A percentile compares a stretch with the other conserved stretches of the same genome.
These are phyloP conservation scores for Gillenia trifoliata DNA, from an alignment of 306 rosid genomes.

Conservation along the genomic window DNA sequence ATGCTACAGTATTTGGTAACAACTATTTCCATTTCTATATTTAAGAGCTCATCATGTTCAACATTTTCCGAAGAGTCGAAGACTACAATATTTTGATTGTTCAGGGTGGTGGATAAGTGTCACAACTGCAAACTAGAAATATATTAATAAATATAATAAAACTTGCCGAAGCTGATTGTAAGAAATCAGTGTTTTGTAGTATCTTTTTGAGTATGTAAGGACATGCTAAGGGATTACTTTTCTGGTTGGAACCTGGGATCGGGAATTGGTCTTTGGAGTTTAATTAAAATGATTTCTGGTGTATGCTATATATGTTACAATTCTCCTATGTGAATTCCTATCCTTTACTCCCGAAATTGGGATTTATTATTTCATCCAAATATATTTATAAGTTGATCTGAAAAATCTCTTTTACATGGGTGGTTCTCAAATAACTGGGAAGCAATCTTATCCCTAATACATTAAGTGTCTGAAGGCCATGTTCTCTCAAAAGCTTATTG, in stretches of 20 bases:
- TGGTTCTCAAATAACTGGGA: not conserved
- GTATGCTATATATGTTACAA: not conserved
- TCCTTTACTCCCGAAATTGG: not conserved
- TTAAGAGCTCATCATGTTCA: not conserved
- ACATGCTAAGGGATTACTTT: conserved; percentile 1
- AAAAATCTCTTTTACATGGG: not conserved
- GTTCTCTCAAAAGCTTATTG: not conserved
- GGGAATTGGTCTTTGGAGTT: not conserved
- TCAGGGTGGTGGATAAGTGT: not conserved
- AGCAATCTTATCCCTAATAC: not conserved
- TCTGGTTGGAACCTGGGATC: not conserved
- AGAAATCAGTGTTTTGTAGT: not conserved
- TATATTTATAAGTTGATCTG: not conserved
- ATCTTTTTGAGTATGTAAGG: not conserved
- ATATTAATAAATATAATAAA: too few species aligned
- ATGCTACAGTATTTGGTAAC: not conserved
- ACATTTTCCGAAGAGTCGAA: not conserved
- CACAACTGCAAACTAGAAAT: too few species aligned
- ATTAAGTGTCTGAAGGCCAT: not conserved
- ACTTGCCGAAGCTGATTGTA: too few species aligned
- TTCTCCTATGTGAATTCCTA: not conserved
- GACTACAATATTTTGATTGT: not conserved
- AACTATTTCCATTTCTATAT: not conserved
- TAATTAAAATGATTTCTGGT: not conserved
- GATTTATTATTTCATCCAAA: not conserved